A percentile compares a stretch with the other conserved stretches of the same genome.
These are phyloP conservation scores for Tetrastigma voinierianum DNA, from an alignment of 164 flowering plant genomes.

Conservation along the genomic window DNA sequence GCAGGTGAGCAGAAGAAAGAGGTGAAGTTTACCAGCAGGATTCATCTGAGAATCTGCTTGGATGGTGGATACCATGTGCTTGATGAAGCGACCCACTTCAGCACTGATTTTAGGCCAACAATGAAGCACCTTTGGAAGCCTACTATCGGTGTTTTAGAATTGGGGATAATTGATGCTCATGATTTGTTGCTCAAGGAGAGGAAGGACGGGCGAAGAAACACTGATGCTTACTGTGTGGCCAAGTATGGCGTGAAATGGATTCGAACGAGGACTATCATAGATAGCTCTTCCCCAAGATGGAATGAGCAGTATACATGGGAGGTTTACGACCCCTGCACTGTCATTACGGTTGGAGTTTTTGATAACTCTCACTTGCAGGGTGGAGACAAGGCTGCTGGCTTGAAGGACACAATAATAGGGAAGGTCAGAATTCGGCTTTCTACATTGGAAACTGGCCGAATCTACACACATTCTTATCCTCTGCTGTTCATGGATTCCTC, in stretches of 20 bases:
- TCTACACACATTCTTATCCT: constrained; percentile 23
- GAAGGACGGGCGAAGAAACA: constrained; percentile 16
- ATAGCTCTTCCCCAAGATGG: constrained; percentile 19
- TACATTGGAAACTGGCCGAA: constrained; percentile 16
- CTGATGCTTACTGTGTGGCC: constrained; percentile 25
- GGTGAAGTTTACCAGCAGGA: constrained; percentile 25
- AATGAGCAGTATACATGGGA: constrained; percentile 28
- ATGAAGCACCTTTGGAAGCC: constrained; percentile 20
- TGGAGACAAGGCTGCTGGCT: constrained; percentile 9
- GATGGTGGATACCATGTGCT: constrained; percentile 37
- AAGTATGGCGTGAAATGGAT: constrained; percentile 27
- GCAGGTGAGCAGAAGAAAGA: constrained; percentile 21
- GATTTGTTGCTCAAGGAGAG: constrained; percentile 18
- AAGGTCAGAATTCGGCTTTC: constrained; percentile 31
- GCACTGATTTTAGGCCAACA: constrained; percentile 27
- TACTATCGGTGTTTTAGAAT: constrained; percentile 17
- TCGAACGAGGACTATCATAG: constrained; percentile 21
- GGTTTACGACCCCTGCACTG: constrained; percentile 26
- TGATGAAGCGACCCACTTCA: constrained; percentile 30
- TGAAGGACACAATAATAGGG: constrained; percentile 26
- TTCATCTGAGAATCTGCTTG: constrained; percentile 27
- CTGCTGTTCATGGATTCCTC: constrained; percentile 17
- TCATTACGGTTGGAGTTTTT: constrained; percentile 29
- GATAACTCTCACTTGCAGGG: constrained; percentile 28
- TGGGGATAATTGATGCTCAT: constrained; percentile 17